Evolutionary conservation across 208 protist genomes (phyloP), one percentile per base, ranked within the genome.

Genomic region (Acanthamoeba lenticulata): DNA sequence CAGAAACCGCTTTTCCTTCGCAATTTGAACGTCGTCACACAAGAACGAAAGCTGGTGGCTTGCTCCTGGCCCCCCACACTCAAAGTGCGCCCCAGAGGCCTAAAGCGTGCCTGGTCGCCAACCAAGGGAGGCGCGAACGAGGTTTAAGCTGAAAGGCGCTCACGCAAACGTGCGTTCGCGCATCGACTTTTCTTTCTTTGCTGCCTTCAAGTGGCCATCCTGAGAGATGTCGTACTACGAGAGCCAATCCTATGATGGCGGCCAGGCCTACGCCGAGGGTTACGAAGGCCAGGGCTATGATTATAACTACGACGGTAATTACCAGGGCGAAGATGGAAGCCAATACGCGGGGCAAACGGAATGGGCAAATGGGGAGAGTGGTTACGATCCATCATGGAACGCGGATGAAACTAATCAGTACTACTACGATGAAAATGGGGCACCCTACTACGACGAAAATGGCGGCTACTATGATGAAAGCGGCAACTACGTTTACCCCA

Each of bases 361-460:
- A 2, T 67, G 57, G 57, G 5, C n/a, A 67, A 29, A 67, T n/a
- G n/a, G n/a, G 15, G 55, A 21, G 21, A n/a, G 55, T 34, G 57
- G 57, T 4, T 21, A 29, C 57, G n/a, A 67, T 2, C 34, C n/a
- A 21, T 67, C n/a, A 21, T 21, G 9, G 47, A 52, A 6, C 27
- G 57, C 21, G 55, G 29, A 67, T 67, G 11, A 34, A 67, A 24
- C 52, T 19, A 57, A 47, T 55, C 27, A 29, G 19, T 38, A 29
- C 27, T 85, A 85, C 74, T 85, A 85, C 74, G 74, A 79, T 44
- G 69, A 79, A 36, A 79, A 79, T 45, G 69, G 69, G 36, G 21
- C 11, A 27, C 21, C 17, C 62, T 7, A 38, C 21, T 72, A 72
- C n/a, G 17, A 72, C 29, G 62, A 72, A 27, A 15, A 72, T 72